A percentile compares a stretch with the other conserved stretches of the same genome.
Evolutionary conservation across 257 asterid species (phyloP).

Genomic region (Cordia subcordata): DNA sequence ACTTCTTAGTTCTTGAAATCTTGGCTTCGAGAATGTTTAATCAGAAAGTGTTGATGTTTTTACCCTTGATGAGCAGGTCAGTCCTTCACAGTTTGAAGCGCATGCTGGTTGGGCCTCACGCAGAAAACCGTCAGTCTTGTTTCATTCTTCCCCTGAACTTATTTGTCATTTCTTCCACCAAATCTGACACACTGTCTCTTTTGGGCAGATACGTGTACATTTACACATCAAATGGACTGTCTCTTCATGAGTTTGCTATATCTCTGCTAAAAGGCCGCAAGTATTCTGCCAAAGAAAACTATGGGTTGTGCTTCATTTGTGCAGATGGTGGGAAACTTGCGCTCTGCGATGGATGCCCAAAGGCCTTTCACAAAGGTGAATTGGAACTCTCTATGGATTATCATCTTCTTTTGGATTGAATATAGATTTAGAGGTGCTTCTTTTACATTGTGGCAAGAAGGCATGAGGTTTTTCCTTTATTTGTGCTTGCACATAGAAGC

Average conservation of each 20-base stretch:
- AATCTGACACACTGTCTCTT: background rate
- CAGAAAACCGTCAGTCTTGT: constrained; percentile 76
- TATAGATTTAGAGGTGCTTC: constrained; percentile 1
- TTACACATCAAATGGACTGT: constrained; percentile 94
- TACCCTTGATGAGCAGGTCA: constrained; percentile 59
- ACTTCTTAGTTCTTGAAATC: constrained; percentile 8
- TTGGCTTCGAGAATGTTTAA: background rate
- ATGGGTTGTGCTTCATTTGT: constrained; percentile 94
- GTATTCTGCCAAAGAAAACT: constrained; percentile 61
- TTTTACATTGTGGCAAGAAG: no score
- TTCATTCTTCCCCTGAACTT: constrained; percentile 14
- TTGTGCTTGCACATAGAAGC: no score
- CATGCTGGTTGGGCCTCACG: constrained; percentile 99
- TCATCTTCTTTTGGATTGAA: constrained; percentile 9
- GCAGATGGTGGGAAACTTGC: constrained; percentile 99
- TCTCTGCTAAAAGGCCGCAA: constrained; percentile 82
- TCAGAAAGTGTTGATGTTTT: constrained; percentile 4
- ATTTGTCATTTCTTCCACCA: background rate
- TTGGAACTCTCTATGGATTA: background rate
- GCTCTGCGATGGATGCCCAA: constrained; percentile 99
- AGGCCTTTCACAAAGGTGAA: constrained; percentile 96
- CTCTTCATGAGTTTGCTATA: constrained; percentile 87
- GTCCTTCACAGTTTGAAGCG: constrained; percentile 96
- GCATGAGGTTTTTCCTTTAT: no score
- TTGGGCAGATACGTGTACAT: constrained; percentile 85